Conservation (phyloP, 2,329 filamentous ascomycete genomes). For the Bipolaris victoriae region DNA sequence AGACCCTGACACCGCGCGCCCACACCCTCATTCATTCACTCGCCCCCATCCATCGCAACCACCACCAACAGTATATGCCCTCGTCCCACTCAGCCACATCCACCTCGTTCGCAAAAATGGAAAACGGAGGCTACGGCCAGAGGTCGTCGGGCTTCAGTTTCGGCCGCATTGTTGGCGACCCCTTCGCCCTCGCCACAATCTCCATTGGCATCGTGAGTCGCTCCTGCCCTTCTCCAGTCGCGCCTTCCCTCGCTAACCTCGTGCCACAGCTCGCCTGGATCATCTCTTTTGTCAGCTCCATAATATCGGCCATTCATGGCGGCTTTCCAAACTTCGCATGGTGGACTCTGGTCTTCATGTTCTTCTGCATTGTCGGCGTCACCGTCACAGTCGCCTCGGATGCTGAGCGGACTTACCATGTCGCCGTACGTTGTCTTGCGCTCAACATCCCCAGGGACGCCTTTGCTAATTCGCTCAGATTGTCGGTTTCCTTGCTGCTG, state of each 20-base stretch:
- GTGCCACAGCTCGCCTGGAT: constrained; percentile 84
- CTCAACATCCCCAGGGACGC: background rate
- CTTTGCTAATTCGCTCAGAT: constrained; percentile 58
- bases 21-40: constrained; percentile 7
- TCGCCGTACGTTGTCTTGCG: constrained; percentile 65
- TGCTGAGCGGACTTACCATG: constrained; percentile 84
- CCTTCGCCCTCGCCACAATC: constrained; percentile 91
- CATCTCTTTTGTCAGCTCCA: constrained; percentile 85
- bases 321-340: constrained; percentile 85
- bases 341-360: constrained; percentile 87
- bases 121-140: constrained; percentile 62
- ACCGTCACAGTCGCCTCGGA: constrained; percentile 84
- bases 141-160: constrained; percentile 65
- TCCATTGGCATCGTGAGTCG: constrained; percentile 85
- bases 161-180: constrained; percentile 93
- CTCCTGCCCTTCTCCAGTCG: background rate
- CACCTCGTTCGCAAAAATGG: constrained; percentile 81
- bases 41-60: constrained; percentile 50
- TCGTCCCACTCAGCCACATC: constrained; percentile 74
- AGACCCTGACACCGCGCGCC: constrained; percentile 13
- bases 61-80: constrained; percentile 62
- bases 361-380: constrained; percentile 81
- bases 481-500: constrained; percentile 83
- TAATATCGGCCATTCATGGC: constrained; percentile 68
- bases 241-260: constrained; percentile 25